Evolutionary conservation across 768 basidiomycete genomes (phyloP), one percentile per base, ranked within the genome.

Genomic region (Hericium erinaceus): DNA sequence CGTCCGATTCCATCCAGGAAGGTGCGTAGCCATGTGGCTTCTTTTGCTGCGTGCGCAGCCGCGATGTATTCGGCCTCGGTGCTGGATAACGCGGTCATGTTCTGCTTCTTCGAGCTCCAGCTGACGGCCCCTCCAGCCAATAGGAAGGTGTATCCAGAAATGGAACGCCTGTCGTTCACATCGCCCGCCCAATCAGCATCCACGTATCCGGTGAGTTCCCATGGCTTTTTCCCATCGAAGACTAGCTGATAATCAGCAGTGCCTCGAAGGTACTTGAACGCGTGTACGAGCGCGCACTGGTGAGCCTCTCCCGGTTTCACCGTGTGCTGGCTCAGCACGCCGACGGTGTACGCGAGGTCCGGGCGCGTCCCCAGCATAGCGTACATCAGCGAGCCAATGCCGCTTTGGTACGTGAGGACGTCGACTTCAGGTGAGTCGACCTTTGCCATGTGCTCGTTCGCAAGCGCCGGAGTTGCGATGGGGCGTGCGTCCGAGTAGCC

Each of bases 61-160:
- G 74, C 67, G 40, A 75, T 69, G 60, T 70, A 76, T 60, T 77
- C 72, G 26, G 73, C 72, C 61, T 77, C 75, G 1, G 70, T 72
- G 0, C 70, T 74, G 7, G 74, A 76, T 2, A 70, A 61, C 0
- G 75, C 67, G n/a, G 77, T 72, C 41, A 71, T 62, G 0, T 64
- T 12, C 64, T 80, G 79, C 20, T 70, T 64, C 41, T 68, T 66
- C 28, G 69, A 72, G 8, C 44, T 55, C 77, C 77, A 79, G 20
- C 58, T 64, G 16, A 80, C 64, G 1, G 70, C 66, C 9, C 72
- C 74, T 4, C 61, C 64, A 9, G 63, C 71, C 44, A 76, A 65
- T 46, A 63, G 68, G 61, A 77, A 65, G 15, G 73, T 48, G 61
- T 70, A 75, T 2, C 76, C 75, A 28, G 68, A 64, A 28, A 69